These are phyloP conservation scores for Pseudocercospora fijiensis DNA, from an alignment of 2,329 filamentous ascomycete species.

Conservation along the genomic window DNA sequence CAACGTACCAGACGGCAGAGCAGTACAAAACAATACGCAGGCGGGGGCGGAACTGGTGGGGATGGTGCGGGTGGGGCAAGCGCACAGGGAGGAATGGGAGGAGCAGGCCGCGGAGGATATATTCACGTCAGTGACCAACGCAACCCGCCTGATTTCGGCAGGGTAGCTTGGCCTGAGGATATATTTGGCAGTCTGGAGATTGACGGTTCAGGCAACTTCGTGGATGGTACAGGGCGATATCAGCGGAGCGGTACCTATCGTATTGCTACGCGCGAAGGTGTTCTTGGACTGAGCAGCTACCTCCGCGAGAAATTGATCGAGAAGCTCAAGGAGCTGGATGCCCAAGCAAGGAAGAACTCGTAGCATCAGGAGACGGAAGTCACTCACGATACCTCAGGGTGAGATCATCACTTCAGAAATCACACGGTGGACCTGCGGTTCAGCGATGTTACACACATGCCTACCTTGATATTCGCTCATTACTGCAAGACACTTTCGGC, in stretches of 20 bases:
- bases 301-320: constrained; percentile 38
- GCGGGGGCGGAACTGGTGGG: constrained; percentile 45
- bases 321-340: constrained; percentile 37
- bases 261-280: constrained; percentile 59
- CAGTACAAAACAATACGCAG: constrained; percentile 33
- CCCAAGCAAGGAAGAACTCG: constrained; percentile 29
- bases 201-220: constrained; percentile 57
- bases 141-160: constrained; percentile 61
- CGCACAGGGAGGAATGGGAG: constrained; percentile 58
- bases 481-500: background rate
- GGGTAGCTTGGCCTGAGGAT: constrained; percentile 66
- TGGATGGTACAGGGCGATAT: constrained; percentile 57
- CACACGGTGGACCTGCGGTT: background rate
- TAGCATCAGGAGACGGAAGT: constrained; percentile 5
- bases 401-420: background rate
- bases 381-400: background rate
- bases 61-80: constrained; percentile 57
- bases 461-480: no score
- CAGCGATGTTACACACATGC: background rate
- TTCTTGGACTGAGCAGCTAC: constrained; percentile 43
- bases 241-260: constrained; percentile 64
- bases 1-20: constrained; percentile 24
- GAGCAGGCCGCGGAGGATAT: constrained; percentile 59
- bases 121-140: constrained; percentile 63
- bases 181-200: constrained; percentile 66